Evolutionary conservation across 1,139 yeast genomes (phyloP).

Genomic region (Diutina siamensis): DNA sequence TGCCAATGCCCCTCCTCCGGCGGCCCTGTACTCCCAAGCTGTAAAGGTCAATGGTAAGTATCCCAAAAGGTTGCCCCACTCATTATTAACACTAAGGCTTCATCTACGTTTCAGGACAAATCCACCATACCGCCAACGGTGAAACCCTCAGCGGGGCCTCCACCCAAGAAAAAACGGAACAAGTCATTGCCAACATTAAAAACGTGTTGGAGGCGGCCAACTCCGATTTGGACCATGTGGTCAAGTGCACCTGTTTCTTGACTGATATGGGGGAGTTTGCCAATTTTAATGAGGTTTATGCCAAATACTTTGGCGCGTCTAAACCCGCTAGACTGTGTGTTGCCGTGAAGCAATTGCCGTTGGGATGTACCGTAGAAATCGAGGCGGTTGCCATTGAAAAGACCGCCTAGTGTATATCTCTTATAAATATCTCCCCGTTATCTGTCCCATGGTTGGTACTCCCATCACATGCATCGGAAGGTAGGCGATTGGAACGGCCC

Average conservation of each 20-base stretch:
- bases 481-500: no score
- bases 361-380: constrained; percentile 62
- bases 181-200: constrained; percentile 65
- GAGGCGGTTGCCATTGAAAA: constrained; percentile 74
- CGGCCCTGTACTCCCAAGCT: constrained; percentile 92
- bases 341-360: constrained; percentile 79
- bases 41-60: constrained; percentile 54
- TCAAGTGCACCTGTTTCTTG: constrained; percentile 78
- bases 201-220: constrained; percentile 73
- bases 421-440: no score
- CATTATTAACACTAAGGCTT: constrained; percentile 37
- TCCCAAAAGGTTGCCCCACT: constrained; percentile 26
- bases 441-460: no score
- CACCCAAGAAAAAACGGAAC: constrained; percentile 76
- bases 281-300: constrained; percentile 74
- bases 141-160: constrained; percentile 40
- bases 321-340: constrained; percentile 96
- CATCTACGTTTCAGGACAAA: constrained; percentile 89
- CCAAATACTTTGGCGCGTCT: constrained; percentile 66
- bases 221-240: constrained; percentile 70
- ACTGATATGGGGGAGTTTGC: constrained; percentile 79
- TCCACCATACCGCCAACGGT: constrained; percentile 79
- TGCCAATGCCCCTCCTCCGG: constrained; percentile 84
- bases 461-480: no score
- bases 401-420: no score